Evolutionary conservation across 1,284 basidiomycete species (phyloP), one percentile per base, ranked within the genome.

Genomic region (Pholiota adiposa): DNA sequence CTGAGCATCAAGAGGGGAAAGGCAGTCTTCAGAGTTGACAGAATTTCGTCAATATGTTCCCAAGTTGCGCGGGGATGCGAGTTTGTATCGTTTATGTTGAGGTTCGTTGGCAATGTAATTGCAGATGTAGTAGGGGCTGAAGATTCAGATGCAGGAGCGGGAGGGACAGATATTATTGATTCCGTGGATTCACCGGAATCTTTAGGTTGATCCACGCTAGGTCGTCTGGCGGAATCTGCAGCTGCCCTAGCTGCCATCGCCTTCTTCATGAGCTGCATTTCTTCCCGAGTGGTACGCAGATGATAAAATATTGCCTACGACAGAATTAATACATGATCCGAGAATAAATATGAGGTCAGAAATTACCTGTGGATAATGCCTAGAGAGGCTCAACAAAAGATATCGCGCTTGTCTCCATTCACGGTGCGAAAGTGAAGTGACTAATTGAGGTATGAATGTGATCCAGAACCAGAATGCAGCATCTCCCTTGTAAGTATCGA

Each of bases 401-500:
- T 92, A 90, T 16, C 96, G 86, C 0, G 96, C 97, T 73, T 97
- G 96, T 68, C 94, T 93, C 33, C 94, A 90, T 75, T 99, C 97
- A 52, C 94, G 87, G 63, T 97, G 91, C 6, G 93, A 93, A 25
- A 99, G 83, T 2, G 96, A 95, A 53, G 93, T 76, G 65, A 96
- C 89, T n/a, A 99, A 83, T 71, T 99, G 97, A 14, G 97, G 97
- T 52, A 98, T 96, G 58, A 98, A 83, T 1, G 96, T 93, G 68
- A 99, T 97, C 97, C 97, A 99, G 76, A 96, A 98, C 97, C 97
- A 99, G 67, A 93, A 93, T 11, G 96, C 96, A 6, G 93, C 88
- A 69, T 99, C 97, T 61, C 97, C 97, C 73, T 96, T 97, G 79
- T 97, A 98, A 40, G 88, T 91, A 70, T 99, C 97, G 70, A 99